Evolutionary conservation across 805 yeast species (phyloP).

Genomic region (Jamesozyma lodderae): DNA sequence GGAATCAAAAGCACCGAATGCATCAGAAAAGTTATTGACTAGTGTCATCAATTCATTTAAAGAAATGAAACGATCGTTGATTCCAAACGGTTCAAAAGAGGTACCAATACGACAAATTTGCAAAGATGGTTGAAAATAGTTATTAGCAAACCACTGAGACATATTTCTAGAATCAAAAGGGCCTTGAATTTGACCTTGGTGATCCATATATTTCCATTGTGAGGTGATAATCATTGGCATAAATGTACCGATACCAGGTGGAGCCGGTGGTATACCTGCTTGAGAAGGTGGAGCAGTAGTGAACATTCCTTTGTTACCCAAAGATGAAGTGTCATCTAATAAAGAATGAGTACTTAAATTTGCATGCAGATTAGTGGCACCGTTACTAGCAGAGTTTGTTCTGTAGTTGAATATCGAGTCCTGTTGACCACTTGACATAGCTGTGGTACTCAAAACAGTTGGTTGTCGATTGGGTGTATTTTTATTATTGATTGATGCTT

Average conservation of each 20-base stretch:
- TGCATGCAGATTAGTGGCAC: background rate
- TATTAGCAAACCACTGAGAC: slow-evolving; percentile 70
- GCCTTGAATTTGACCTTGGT: slow-evolving; percentile 67
- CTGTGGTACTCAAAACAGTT: background rate
- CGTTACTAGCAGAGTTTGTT: background rate
- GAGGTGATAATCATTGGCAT: slow-evolving; percentile 25
- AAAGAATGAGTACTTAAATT: background rate
- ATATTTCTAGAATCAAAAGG: slow-evolving; percentile 68
- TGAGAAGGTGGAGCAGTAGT: background rate
- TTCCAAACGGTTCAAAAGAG: slow-evolving; percentile 22
- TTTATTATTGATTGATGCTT: background rate
- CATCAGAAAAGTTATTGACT: slow-evolving; percentile 21
- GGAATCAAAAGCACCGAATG: slow-evolving; percentile 20
- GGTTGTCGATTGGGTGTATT: too few species aligned
- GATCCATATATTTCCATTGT: slow-evolving; percentile 70
- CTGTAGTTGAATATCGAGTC: background rate
- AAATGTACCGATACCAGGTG: slow-evolving; percentile 3
- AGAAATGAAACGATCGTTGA: slow-evolving; percentile 20
- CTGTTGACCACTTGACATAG: background rate
- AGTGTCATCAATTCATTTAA: slow-evolving; percentile 18
- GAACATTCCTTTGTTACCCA: background rate
- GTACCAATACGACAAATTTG: slow-evolving; percentile 42
- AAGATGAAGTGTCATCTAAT: background rate
- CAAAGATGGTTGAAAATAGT: slow-evolving; percentile 51
- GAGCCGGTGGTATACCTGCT: background rate